phyloP scores from a whole-genome alignment of 805 yeast genomes.

The Brettanomyces nanus region DNA sequence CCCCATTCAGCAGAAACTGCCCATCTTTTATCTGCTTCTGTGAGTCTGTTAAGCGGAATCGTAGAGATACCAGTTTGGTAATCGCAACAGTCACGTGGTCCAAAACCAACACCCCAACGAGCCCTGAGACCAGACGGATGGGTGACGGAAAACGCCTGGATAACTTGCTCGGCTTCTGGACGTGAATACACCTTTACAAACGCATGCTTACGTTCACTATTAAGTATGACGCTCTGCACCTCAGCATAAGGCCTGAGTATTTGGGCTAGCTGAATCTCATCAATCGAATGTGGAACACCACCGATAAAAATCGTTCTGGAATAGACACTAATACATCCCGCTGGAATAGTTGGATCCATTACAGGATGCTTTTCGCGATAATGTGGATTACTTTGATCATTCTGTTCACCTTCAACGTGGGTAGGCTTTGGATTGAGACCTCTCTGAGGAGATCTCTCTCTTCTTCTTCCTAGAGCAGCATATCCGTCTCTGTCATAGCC shows the following conservation, averaged over 20 bases:
- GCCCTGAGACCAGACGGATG: conserved; percentile 69
- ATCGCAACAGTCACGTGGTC: conserved; percentile 97
- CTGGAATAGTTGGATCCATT: conserved; percentile 63
- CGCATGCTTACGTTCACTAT: conserved; percentile 88
- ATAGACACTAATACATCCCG: conserved; percentile 71
- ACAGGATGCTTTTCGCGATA: conserved; percentile 68
- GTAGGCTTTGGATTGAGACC: conserved; percentile 21
- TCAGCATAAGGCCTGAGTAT: conserved; percentile 80
- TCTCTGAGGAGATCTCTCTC: conserved; percentile 46
- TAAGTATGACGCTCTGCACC: conserved; percentile 83
- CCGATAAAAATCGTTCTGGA: conserved; percentile 92
- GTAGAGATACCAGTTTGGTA: conserved; percentile 85
- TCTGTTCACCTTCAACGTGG: conserved; percentile 47
- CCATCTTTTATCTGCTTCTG: conserved; percentile 94
- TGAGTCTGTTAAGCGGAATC: conserved; percentile 78
- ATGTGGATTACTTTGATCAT: conserved; percentile 65
- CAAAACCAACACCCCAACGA: conserved; percentile 98
- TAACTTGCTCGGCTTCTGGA: conserved; percentile 80
- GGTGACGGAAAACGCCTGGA: conserved; percentile 55
- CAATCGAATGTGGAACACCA: conserved; percentile 82
- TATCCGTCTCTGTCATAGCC: conserved; percentile 16
- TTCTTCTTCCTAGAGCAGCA: conserved; percentile 7
- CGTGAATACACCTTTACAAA: conserved; percentile 92
- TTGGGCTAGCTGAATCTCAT: conserved; percentile 59
- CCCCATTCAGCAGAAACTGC: conserved; percentile 90